Conservation (phyloP, 108 stramenopile genomes). For the Cylindrotheca closterium region DNA sequence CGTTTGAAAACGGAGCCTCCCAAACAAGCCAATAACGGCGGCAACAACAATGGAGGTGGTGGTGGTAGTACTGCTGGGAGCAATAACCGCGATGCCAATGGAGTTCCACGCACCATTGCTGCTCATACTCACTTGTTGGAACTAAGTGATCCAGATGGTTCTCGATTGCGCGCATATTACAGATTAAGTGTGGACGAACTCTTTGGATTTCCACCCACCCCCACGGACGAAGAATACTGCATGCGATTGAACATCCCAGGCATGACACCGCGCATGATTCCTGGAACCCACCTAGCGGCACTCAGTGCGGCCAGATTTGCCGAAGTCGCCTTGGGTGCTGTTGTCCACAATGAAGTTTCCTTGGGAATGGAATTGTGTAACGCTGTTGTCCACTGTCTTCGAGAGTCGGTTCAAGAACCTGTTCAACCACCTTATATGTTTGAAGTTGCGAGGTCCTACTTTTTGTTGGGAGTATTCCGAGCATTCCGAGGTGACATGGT, state of each 20-base stretch:
- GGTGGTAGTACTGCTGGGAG: too few relatives aligned
- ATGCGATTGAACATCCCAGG: slow-evolving; percentile 40
- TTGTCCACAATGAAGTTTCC: slow-evolving; percentile 71
- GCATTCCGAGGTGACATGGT: slow-evolving; percentile 82
- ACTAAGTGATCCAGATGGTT: slow-evolving; percentile 52
- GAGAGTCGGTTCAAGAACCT: slow-evolving; percentile 59
- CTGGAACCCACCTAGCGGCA: slow-evolving; percentile 67
- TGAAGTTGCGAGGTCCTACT: slow-evolving; percentile 80
- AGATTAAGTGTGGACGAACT: slow-evolving; percentile 65
- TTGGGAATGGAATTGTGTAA: slow-evolving; percentile 82
- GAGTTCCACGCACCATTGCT: slow-evolving; percentile 50
- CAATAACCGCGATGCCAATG: slow-evolving; percentile 24
- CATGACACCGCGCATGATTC: slow-evolving; percentile 52
- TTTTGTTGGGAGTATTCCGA: slow-evolving; percentile 78
- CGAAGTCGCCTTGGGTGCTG: slow-evolving; percentile 79
- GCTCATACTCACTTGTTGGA: slow-evolving; percentile 63
- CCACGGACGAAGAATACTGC: slow-evolving; percentile 72
- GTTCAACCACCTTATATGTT: slow-evolving; percentile 65
- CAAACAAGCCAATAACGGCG: slow-evolving; percentile 6
- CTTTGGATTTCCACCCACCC: slow-evolving; percentile 77
- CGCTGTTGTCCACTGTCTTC: slow-evolving; percentile 76
- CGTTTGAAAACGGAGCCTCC: slow-evolving; percentile 38
- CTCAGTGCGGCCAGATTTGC: slow-evolving; percentile 81
- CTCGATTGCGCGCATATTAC: slow-evolving; percentile 70
- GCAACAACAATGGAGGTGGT: slow-evolving; percentile 11